These are phyloP conservation scores for Thielaviopsis ethacetica DNA, from an alignment of 2,329 filamentous ascomycete genomes.

Conservation along the genomic window DNA sequence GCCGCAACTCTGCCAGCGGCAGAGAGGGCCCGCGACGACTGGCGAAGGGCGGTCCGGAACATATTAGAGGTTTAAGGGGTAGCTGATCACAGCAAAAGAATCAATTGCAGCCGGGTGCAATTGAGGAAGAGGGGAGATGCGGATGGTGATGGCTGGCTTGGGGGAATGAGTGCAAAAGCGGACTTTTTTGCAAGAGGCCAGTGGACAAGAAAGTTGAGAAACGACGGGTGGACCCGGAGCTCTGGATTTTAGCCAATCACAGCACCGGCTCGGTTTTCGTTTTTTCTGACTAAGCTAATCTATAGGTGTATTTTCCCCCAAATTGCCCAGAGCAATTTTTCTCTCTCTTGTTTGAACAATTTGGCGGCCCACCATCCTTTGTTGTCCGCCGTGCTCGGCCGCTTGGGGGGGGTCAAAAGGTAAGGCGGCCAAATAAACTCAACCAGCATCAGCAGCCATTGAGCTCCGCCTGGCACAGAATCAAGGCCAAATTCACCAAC, in stretches of 20 bases:
- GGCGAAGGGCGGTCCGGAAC: slow-evolving; percentile 97
- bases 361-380: slow-evolving; percentile 4
- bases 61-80: slow-evolving; percentile 35
- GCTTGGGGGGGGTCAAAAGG: background rate
- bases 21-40: slow-evolving; percentile 90
- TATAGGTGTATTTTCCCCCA: background rate
- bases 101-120: slow-evolving; percentile 49
- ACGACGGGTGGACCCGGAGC: slow-evolving; percentile 12
- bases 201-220: slow-evolving; percentile 12
- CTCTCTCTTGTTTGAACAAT: background rate
- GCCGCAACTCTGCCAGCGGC: slow-evolving; percentile 78
- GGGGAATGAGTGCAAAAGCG: slow-evolving; percentile 14
- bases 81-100: slow-evolving; percentile 24
- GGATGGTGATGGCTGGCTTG: slow-evolving; percentile 13
- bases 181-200: slow-evolving; percentile 13
- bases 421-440: background rate
- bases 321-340: slow-evolving; percentile 8
- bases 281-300: slow-evolving; percentile 8
- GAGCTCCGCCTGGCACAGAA: background rate
- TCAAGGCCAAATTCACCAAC: background rate
- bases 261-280: slow-evolving; percentile 8
- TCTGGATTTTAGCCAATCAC: slow-evolving; percentile 10
- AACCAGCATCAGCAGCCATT: background rate
- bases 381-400: slow-evolving; percentile 6
- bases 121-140: slow-evolving; percentile 28